phyloP scores from a whole-genome alignment of 2,329 filamentous ascomycete genomes.

The Aspergillus udagawae region DNA sequence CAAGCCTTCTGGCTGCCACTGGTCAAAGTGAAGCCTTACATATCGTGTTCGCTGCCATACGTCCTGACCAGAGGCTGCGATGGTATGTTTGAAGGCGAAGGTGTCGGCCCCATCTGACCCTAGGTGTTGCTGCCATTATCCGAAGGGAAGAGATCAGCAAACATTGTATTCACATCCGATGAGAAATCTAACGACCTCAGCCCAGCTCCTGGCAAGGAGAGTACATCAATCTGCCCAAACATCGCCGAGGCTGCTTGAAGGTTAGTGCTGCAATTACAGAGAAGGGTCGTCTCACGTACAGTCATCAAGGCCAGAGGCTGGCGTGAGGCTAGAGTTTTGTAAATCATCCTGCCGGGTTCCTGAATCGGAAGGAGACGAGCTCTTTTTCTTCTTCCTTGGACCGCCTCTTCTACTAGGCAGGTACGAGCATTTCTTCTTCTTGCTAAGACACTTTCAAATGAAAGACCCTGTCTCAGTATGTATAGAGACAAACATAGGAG shows the following conservation, averaged over 20 bases:
- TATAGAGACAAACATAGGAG: not conserved
- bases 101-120: constrained; percentile 24
- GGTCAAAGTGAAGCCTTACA: constrained; percentile 26
- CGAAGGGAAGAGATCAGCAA: constrained; percentile 32
- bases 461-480: constrained; percentile 8
- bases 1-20: not conserved
- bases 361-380: constrained; percentile 19
- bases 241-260: constrained; percentile 26
- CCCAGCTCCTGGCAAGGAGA: constrained; percentile 39
- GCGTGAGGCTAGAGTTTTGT: constrained; percentile 19
- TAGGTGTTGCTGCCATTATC: constrained; percentile 21
- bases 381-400: constrained; percentile 40
- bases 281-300: constrained; percentile 20
- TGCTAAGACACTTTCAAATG: constrained; percentile 33
- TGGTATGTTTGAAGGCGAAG: constrained; percentile 23
- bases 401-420: constrained; percentile 43
- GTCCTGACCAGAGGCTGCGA: constrained; percentile 32
- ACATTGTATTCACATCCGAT: constrained; percentile 35
- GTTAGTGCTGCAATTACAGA: constrained; percentile 17
- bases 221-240: constrained; percentile 39
- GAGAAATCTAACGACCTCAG: constrained; percentile 38
- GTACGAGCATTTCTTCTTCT: constrained; percentile 40
- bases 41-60: constrained; percentile 39
- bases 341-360: constrained; percentile 17
- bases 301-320: constrained; percentile 27